Evolutionary conservation across 2,329 filamentous ascomycete genomes (phyloP).

Genomic region (Diaporthe humulicola): DNA sequence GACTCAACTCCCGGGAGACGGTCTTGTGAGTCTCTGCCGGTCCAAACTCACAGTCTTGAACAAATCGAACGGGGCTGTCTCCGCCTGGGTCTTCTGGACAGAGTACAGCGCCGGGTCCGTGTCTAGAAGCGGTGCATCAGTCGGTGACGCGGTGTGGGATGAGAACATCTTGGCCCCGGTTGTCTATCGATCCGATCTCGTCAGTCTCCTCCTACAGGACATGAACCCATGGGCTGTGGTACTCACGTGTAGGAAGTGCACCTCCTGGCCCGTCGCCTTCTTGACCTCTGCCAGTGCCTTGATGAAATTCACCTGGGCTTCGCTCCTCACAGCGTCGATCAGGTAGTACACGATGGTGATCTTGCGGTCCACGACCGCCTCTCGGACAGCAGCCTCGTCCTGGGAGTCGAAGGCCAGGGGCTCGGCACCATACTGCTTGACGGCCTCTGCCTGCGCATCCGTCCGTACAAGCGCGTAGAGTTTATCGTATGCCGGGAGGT

Average conservation of each 20-base stretch:
- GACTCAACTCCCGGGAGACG: too few relatives aligned
- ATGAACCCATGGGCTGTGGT: background rate
- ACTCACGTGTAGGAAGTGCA: slow-evolving; percentile 62
- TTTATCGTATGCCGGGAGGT: slow-evolving; percentile 56
- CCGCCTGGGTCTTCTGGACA: slow-evolving; percentile 54
- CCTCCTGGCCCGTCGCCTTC: slow-evolving; percentile 53
- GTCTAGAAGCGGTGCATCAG: slow-evolving; percentile 56
- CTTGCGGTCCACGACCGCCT: slow-evolving; percentile 54
- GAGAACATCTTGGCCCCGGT: slow-evolving; percentile 67
- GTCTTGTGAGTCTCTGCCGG: background rate
- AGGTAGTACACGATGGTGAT: slow-evolving; percentile 65
- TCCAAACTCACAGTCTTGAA: slow-evolving; percentile 6
- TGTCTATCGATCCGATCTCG: slow-evolving; percentile 49
- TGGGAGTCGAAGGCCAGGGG: slow-evolving; percentile 56
- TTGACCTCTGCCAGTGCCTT: slow-evolving; percentile 60
- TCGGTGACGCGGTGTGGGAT: slow-evolving; percentile 58
- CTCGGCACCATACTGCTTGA: slow-evolving; percentile 57
- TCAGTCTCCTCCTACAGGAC: background rate
- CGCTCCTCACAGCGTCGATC: slow-evolving; percentile 54
- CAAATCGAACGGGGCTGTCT: slow-evolving; percentile 37
- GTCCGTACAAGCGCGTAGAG: slow-evolving; percentile 63
- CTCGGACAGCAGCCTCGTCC: slow-evolving; percentile 51
- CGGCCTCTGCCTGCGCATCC: slow-evolving; percentile 57
- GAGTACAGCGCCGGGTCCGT: slow-evolving; percentile 57
- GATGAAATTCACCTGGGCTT: slow-evolving; percentile 56